Evolutionary conservation across 352 stramenopile species (phyloP).

Genomic region (Chrysophaeum taylorii): DNA sequence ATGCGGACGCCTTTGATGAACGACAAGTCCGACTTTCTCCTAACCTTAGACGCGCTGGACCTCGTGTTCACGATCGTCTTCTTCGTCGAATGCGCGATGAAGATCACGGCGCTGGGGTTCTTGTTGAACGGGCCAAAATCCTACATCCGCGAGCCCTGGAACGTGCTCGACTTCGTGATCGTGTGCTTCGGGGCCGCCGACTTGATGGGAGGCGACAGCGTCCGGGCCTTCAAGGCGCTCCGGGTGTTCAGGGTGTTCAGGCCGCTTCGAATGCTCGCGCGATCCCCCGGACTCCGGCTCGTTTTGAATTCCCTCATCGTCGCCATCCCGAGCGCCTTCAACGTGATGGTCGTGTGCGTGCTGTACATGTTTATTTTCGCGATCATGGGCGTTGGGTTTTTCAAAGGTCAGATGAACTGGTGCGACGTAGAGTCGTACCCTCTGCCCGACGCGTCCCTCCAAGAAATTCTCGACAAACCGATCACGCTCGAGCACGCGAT

Average conservation of each 20-base stretch:
- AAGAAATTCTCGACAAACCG: background rate
- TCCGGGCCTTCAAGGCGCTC: conserved; percentile 36
- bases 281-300: conserved; percentile 64
- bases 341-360: conserved; percentile 72
- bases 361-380: conserved; percentile 89
- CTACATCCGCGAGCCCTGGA: conserved; percentile 73
- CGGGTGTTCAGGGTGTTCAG: conserved; percentile 68
- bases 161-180: conserved; percentile 78
- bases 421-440: conserved; percentile 45
- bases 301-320: conserved; percentile 77
- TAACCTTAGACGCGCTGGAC: conserved; percentile 56
- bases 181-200: conserved; percentile 31
- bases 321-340: conserved; percentile 70
- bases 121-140: conserved; percentile 16
- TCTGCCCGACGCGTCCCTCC: background rate
- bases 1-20: conserved; percentile 45
- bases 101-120: conserved; percentile 54
- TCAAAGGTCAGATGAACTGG: conserved; percentile 72
- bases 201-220: background rate
- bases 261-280: conserved; percentile 74
- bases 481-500: background rate
- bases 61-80: conserved; percentile 72
- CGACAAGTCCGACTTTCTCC: conserved; percentile 24
- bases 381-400: conserved; percentile 80
- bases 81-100: conserved; percentile 67